Conservation (phyloP, 2,329 filamentous ascomycete species). For the Onygena corvina region DNA sequence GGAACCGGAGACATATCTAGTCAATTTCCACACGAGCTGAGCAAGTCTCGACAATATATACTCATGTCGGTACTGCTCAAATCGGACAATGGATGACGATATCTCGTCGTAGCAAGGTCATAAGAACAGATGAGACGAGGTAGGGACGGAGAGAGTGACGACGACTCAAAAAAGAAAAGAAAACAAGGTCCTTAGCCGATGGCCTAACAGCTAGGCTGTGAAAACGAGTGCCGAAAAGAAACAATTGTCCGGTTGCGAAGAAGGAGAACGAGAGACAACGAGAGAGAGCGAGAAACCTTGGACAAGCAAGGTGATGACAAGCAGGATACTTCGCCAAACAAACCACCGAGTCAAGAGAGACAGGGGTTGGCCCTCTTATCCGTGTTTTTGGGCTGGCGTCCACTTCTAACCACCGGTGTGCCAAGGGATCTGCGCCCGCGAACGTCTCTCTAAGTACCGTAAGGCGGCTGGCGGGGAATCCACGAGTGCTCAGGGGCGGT, state of each 20-base stretch:
- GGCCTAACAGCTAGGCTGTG: too few relatives aligned
- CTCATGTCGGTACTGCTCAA: background rate
- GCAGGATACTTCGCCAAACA: background rate
- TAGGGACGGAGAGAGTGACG: background rate
- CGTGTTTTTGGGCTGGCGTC: background rate
- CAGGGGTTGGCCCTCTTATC: background rate
- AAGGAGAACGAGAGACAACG: background rate
- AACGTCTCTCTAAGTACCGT: too few relatives aligned
- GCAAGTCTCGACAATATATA: background rate
- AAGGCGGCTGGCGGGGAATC: background rate
- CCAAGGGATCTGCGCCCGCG: background rate
- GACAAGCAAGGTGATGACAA: background rate
- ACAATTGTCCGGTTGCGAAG: too few relatives aligned
- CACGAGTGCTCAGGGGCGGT: background rate
- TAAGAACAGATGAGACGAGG: background rate
- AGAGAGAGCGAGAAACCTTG: background rate
- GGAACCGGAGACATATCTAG: background rate
- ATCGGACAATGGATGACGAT: background rate
- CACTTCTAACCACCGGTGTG: constrained; percentile 1
- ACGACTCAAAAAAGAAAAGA: background rate
- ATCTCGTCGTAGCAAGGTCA: background rate
- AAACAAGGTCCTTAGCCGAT: too few relatives aligned
- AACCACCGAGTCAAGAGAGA: background rate
- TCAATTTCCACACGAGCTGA: background rate
- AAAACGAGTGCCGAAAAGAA: too few relatives aligned